A percentile compares a stretch with the other conserved stretches of the same genome.
These are phyloP conservation scores for Exidia glandulosa DNA, from an alignment of 768 basidiomycete genomes.

Conservation along the genomic window DNA sequence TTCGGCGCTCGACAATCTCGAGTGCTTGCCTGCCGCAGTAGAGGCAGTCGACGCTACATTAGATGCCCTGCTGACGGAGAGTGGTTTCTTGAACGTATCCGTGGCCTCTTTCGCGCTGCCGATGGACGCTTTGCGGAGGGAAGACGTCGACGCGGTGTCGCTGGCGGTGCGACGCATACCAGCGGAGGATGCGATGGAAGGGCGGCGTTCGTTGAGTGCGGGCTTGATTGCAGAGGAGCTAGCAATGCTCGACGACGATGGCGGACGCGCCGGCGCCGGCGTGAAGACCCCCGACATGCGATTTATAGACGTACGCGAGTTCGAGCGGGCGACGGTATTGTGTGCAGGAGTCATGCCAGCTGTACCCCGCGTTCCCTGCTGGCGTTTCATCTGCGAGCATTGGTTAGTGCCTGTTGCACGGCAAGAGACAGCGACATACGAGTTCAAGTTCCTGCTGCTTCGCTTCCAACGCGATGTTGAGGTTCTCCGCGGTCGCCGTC, in stretches of 20 bases:
- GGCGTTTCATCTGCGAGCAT: conserved; percentile 47
- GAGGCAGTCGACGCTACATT: neutral
- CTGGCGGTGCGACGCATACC: neutral
- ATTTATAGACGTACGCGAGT: conserved; percentile 6
- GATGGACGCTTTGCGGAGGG: neutral
- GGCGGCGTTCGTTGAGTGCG: neutral
- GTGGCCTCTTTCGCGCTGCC: neutral
- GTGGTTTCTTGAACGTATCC: neutral
- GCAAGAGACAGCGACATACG: conserved; percentile 32
- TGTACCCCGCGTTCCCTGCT: conserved; percentile 43
- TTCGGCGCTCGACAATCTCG: neutral
- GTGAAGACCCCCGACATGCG: neutral
- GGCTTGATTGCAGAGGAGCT: neutral
- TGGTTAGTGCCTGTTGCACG: neutral
- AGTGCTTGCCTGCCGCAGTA: neutral
- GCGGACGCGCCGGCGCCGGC: neutral
- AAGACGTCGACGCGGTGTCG: neutral
- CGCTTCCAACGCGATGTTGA: conserved; percentile 86
- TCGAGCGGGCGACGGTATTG: conserved; percentile 23
- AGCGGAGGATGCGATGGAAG: neutral
- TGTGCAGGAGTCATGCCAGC: conserved; percentile 46
- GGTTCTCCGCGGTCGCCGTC: conserved; percentile 67
- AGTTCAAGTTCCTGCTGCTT: conserved; percentile 92
- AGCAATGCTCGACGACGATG: neutral
- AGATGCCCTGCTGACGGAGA: neutral